Base-by-base conservation (phyloP, 441 rosid genomes). In the Pelargonium myrrhifolium region DNA sequence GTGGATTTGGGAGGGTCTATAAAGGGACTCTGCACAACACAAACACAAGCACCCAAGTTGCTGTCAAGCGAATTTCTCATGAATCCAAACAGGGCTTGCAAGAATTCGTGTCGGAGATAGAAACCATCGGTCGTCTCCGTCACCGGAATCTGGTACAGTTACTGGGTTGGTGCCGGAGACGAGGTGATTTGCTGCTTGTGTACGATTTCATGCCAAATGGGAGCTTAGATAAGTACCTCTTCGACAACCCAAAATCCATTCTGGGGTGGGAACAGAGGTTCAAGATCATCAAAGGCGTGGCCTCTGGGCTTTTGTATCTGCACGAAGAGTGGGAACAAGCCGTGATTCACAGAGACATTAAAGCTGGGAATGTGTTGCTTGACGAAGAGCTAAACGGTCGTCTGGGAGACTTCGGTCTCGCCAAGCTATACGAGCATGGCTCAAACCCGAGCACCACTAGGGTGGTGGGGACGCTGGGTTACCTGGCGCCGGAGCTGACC, bases 281-380 rank as follows among this genome's bases (percentile, higher is more conserved):
- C 70, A 84, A 79, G 70, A 84, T 93, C 14, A 79, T 87, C 24
- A 86, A 84, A 83, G 97, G 82, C 9, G 92, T 90, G 26, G 92
- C 96, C 67, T 93, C 86, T 0, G 92, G 88, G 1, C 89, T 93
- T 75, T 64, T 90, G 28, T 93, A 93, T 78, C 73, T 93, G 69
- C 96, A 93, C 10, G 96, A 93, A 80, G 98, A 80, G 71, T 90
- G 93, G 93, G 97, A 93, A 60, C 90, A 93, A 66, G 72, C 83
- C 2, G 98, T 90, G 61, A 87, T 93, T 68, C 98, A 93, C 73
- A 83, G 98, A 21, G 97, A 93, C 65, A 78, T 88, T 18, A 93
- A 93, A 73, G n/a, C n/a, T n/a, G n/a, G n/a, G n/a, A n/a, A n/a
- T n/a, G n/a, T n/a, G n/a, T n/a, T n/a, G n/a, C n/a, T 93, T 35